Evolutionary conservation across 768 basidiomycete species (phyloP).

Genomic region (Boletus pseudo-olivaceus): DNA sequence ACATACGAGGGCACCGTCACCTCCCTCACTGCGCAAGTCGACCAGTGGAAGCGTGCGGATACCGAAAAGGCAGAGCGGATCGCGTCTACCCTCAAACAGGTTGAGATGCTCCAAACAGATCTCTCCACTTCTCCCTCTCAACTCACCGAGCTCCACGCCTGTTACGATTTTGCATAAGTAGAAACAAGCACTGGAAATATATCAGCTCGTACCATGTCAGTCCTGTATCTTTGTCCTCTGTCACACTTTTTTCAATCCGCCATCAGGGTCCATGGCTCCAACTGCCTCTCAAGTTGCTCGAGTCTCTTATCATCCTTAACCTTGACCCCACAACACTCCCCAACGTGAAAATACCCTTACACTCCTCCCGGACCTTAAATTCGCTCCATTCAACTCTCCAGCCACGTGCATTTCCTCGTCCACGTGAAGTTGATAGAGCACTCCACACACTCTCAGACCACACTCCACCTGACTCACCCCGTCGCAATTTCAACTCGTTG

Average conservation of each 20-base stretch:
- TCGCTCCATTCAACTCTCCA: conserved; percentile 3
- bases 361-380: conserved; percentile 30
- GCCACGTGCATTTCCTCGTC: conserved; percentile 23
- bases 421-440: conserved; percentile 42
- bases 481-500: conserved; percentile 33
- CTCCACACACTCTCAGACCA: conserved; percentile 33
- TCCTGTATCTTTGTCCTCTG: conserved; percentile 18
- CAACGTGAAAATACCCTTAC: conserved; percentile 41
- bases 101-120: too few relatives aligned
- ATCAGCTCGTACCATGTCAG: conserved; percentile 88
- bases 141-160: too few relatives aligned
- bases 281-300: conserved; percentile 80
- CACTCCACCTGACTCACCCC: conserved; percentile 47
- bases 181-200: conserved; percentile 93
- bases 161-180: conserved; percentile 87
- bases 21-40: too few relatives aligned
- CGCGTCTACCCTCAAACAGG: too few relatives aligned
- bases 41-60: too few relatives aligned
- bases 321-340: conserved; percentile 65
- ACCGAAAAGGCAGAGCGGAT: too few relatives aligned
- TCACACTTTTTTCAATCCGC: background rate
- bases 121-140: too few relatives aligned
- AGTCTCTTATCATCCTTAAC: conserved; percentile 76
- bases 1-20: too few relatives aligned
- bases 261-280: conserved; percentile 87